Percentiles rank a stretch among this genome's conserved stretches.
Conservation (phyloP, 2,329 filamentous ascomycete species). For the Teratosphaeria zuluensis region DNA sequence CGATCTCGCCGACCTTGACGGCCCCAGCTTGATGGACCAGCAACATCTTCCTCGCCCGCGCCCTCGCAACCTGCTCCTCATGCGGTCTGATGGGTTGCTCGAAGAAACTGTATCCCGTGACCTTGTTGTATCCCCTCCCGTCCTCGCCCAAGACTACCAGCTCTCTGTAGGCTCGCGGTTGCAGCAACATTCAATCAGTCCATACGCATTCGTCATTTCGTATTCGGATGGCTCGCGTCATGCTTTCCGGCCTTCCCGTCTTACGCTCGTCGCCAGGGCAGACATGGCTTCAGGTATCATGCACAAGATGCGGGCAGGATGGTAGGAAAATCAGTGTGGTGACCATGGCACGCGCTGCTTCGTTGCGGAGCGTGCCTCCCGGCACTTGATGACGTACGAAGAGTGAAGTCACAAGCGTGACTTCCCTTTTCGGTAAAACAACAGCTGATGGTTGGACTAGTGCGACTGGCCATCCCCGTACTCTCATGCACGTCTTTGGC, state of each 20-base stretch:
- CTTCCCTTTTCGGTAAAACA: background rate
- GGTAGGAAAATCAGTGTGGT: background rate
- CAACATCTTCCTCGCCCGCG: constrained; percentile 51
- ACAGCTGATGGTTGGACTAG: too few species aligned
- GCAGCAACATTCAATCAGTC: background rate
- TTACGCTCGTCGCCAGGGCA: background rate
- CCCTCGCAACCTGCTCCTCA: background rate
- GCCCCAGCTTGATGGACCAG: constrained; percentile 83
- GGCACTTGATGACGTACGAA: background rate
- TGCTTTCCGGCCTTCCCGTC: background rate
- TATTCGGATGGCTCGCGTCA: background rate
- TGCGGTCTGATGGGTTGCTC: background rate
- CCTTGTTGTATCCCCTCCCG: background rate
- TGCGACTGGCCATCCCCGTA: too few species aligned
- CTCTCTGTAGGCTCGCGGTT: background rate
- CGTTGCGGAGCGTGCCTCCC: background rate
- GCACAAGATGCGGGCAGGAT: background rate
- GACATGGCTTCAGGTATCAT: background rate
- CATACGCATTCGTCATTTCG: background rate
- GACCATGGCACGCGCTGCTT: background rate
- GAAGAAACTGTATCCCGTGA: background rate
- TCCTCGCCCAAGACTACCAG: background rate
- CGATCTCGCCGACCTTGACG: constrained; percentile 88
- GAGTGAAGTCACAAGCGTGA: background rate
- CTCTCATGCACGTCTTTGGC: too few species aligned